Conservation (phyloP, 352 stramenopile species). For the Phytophthora sojae region DNA sequence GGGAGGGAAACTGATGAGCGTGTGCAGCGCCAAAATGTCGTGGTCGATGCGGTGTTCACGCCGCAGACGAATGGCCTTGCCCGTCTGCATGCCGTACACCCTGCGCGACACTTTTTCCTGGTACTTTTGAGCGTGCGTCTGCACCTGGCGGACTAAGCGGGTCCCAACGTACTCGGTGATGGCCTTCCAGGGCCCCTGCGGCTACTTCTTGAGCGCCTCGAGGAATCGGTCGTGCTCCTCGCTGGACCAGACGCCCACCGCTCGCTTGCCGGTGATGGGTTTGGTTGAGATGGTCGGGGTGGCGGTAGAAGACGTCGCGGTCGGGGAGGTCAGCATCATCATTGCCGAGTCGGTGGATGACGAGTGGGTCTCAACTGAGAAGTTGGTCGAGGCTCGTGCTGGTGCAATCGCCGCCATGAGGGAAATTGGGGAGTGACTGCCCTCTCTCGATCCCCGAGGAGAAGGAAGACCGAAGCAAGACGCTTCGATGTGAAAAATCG, state of each 20-base stretch:
- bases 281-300: slow-evolving; percentile 12
- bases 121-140: slow-evolving; percentile 75
- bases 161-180: slow-evolving; percentile 58
- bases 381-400: slow-evolving; percentile 19
- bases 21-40: slow-evolving; percentile 48
- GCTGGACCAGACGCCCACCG: slow-evolving; percentile 57
- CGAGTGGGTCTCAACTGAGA: slow-evolving; percentile 17
- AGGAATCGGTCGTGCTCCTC: slow-evolving; percentile 72
- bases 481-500: no score
- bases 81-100: slow-evolving; percentile 65
- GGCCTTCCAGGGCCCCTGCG: slow-evolving; percentile 55
- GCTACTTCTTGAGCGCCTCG: slow-evolving; percentile 55
- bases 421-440: slow-evolving; percentile 37
- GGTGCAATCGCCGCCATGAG: slow-evolving; percentile 25
- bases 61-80: slow-evolving; percentile 53
- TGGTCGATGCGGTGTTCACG: slow-evolving; percentile 71
- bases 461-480: slow-evolving; percentile 10
- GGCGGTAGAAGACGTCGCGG: background rate
- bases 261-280: slow-evolving; percentile 18
- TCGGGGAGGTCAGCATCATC: slow-evolving; percentile 24
- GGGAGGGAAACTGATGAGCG: slow-evolving; percentile 39
- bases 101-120: slow-evolving; percentile 75
- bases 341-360: slow-evolving; percentile 7
- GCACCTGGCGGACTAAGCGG: slow-evolving; percentile 69
- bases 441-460: background rate